Evolutionary conservation across 2,329 filamentous ascomycete species (phyloP).

Genomic region (Epichloe uncinata): DNA sequence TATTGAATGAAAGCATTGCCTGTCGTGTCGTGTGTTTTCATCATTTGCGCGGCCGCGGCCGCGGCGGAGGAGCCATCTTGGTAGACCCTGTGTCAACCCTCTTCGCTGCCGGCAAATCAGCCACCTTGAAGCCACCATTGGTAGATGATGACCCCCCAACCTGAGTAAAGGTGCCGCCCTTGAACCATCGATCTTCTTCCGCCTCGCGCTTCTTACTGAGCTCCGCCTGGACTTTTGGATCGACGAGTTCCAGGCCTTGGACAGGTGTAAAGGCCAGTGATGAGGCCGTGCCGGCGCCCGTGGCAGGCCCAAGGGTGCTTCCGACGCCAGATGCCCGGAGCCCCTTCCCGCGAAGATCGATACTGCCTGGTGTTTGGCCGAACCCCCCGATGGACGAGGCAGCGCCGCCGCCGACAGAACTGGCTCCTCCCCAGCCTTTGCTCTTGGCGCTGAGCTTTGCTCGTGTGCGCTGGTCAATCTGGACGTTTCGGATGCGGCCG

Average conservation of each 20-base stretch:
- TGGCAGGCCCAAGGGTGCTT: conserved; percentile 42
- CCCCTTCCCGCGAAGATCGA: conserved; percentile 63
- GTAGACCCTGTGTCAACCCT: conserved; percentile 35
- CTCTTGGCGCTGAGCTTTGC: conserved; percentile 92
- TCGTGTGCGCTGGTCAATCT: conserved; percentile 85
- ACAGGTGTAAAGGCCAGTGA: conserved; percentile 88
- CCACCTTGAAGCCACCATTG: conserved; percentile 65
- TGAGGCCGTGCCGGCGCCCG: conserved; percentile 72
- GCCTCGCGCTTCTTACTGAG: conserved; percentile 82
- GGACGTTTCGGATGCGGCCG: conserved; percentile 71
- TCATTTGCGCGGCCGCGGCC: conserved; percentile 7
- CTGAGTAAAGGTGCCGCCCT: conserved; percentile 92
- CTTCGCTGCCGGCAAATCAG: conserved; percentile 60
- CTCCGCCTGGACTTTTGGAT: conserved; percentile 82
- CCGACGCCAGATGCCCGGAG: conserved; percentile 74
- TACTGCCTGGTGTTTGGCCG: conserved; percentile 47
- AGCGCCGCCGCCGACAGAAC: conserved; percentile 45
- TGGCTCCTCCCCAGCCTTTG: conserved; percentile 79
- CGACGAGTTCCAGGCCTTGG: conserved; percentile 87
- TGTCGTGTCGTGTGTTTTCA: background rate
- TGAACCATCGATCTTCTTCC: conserved; percentile 94
- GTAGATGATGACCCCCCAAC: conserved; percentile 44
- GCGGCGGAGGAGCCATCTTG: conserved; percentile 24
- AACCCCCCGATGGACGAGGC: conserved; percentile 77
- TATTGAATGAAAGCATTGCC: background rate